These are phyloP conservation scores for Sclerotinia sclerotiorum DNA, from an alignment of 2,329 filamentous ascomycete species.

Conservation along the genomic window DNA sequence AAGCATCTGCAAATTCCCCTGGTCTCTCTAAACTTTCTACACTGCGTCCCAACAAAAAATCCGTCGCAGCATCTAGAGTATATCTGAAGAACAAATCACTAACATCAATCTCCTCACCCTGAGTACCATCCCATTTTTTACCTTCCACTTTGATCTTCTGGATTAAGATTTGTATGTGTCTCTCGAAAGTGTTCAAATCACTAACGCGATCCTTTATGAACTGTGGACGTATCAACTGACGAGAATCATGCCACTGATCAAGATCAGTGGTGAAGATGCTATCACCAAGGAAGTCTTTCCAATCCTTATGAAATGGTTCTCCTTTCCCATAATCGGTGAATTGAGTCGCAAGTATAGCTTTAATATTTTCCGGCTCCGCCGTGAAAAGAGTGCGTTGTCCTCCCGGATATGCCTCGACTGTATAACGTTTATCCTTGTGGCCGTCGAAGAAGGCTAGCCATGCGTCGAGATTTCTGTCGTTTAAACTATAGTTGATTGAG, in stretches of 20 bases:
- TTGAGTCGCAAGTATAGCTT: constrained; percentile 83
- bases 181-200: constrained; percentile 78
- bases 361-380: constrained; percentile 84
- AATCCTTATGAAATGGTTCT: constrained; percentile 69
- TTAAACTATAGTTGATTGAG: not conserved
- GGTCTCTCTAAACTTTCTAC: constrained; percentile 59
- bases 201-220: constrained; percentile 83
- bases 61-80: constrained; percentile 81
- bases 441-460: constrained; percentile 54
- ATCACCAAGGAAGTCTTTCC: constrained; percentile 73
- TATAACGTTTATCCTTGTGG: constrained; percentile 47
- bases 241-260: constrained; percentile 72
- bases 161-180: constrained; percentile 73
- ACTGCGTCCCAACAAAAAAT: constrained; percentile 79
- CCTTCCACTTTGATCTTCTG: constrained; percentile 61
- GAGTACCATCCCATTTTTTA: constrained; percentile 48
- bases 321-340: constrained; percentile 87
- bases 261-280: constrained; percentile 81
- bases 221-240: constrained; percentile 81
- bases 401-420: constrained; percentile 52
- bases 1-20: constrained; percentile 75
- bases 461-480: constrained; percentile 58
- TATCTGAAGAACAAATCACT: constrained; percentile 79
- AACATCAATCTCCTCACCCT: constrained; percentile 65
- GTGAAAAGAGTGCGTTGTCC: constrained; percentile 59